A percentile compares a stretch with the other conserved stretches of the same genome.
These are phyloP conservation scores for Aspergillus sp. DNA, from an alignment of 2,329 filamentous ascomycete genomes.

Conservation along the genomic window DNA sequence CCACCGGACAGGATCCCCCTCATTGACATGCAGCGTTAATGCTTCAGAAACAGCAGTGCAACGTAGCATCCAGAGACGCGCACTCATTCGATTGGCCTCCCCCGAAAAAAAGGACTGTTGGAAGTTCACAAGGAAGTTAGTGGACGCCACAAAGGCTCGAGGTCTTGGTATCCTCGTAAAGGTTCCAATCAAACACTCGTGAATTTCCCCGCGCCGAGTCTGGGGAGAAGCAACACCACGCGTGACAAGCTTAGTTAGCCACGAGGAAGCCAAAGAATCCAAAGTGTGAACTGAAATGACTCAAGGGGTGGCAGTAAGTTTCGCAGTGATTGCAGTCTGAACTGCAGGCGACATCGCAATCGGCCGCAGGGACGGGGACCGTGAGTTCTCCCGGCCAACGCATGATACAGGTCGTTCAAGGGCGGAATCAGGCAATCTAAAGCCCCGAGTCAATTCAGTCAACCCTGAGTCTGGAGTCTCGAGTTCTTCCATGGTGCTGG, in stretches of 20 bases:
- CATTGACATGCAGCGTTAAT: neutral
- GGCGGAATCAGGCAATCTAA: neutral
- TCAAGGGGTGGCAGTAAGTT: neutral
- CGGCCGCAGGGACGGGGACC: neutral
- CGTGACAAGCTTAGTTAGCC: conserved; percentile 7
- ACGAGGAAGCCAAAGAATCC: neutral
- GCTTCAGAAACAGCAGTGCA: conserved; percentile 3
- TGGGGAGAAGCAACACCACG: neutral
- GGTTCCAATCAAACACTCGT: neutral
- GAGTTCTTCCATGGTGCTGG: neutral
- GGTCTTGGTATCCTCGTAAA: conserved; percentile 1
- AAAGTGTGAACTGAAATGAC: neutral
- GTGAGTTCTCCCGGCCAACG: neutral
- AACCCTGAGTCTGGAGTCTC: neutral
- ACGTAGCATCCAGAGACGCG: conserved; percentile 2
- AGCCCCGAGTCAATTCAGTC: neutral
- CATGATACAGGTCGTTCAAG: no score
- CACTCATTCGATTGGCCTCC: neutral
- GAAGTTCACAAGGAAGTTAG: conserved; percentile 7
- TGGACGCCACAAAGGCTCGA: conserved; percentile 4
- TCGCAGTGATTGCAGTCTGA: neutral
- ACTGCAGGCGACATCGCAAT: neutral
- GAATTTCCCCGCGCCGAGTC: neutral
- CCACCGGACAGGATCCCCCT: neutral
- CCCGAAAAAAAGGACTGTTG: neutral